Evolutionary conservation across 371 early-diverging fungal species (phyloP), one percentile per base, ranked within the genome.

Genomic region (Lichtheimia hyalospora): DNA sequence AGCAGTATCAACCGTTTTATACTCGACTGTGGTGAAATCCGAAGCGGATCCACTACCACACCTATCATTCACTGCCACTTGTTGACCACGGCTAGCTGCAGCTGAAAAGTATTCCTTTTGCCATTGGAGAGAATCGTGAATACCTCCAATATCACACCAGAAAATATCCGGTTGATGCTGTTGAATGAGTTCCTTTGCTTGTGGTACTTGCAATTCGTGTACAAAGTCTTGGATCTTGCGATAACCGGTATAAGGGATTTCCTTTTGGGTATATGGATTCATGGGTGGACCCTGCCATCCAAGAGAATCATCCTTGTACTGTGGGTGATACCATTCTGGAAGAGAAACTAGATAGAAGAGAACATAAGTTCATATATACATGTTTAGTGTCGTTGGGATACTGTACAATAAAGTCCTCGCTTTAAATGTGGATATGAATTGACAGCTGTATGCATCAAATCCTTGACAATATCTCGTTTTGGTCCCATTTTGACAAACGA

Each of bases 111-210:
- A 75, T 8, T 67, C 54, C 2, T 60, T 24, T 49, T 72, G 73
- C 73, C 70, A 75, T 12, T 58, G 62, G 3, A 63, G 58, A 0
- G 76, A 72, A 34, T 75, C 70, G 24, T 75, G 66, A 34, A 75
- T 73, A 0, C 76, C 76, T 0, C 76, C 76, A 54, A 75, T 75
- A 58, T 75, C 76, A 24, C 76, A 70, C 76, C 76, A 75, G 16
- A 75, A 44, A 6, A 75, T 70, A 42, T 73, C 73, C 2, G 73
- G 73, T 18, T 70, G 57, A 46, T 64, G 61, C 1, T 58, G 28
- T n/a, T 67, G 51, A 13, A 68, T 61, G 0, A 75, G 59, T 49
- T 75, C 76, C 25, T 64, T 21, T 2, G 68, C 48, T 16, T 75
- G 76, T 18, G 76, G 76, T 3, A 73, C 64, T 28, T 75, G 76